Percentiles rank a stretch among this genome's conserved stretches.
These are phyloP conservation scores for Parathielavia hyrcaniae DNA, from an alignment of 495 filamentous ascomycete species.

Conservation along the genomic window DNA sequence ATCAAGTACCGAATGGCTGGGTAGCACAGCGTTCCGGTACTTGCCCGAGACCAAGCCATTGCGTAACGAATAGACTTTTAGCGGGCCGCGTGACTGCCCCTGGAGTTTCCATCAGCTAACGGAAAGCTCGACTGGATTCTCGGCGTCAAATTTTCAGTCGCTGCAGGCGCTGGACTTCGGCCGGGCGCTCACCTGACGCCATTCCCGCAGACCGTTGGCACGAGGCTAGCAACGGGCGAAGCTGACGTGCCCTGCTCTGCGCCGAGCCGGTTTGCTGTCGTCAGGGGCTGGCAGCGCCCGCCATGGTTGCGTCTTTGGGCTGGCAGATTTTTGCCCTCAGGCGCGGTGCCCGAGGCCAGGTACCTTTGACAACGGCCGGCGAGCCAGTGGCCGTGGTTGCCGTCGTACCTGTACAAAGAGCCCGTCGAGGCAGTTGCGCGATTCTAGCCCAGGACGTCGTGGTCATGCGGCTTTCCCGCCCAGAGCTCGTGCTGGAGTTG, in stretches of 20 bases:
- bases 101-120: conserved; percentile 36
- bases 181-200: conserved; percentile 18
- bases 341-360: neutral
- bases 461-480: conserved; percentile 18
- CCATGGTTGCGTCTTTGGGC: conserved; percentile 2
- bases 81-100: conserved; percentile 30
- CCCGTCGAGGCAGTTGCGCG: neutral
- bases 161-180: conserved; percentile 19
- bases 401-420: neutral
- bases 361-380: neutral
- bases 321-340: neutral
- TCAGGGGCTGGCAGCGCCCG: neutral
- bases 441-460: conserved; percentile 3
- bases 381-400: neutral
- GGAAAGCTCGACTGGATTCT: conserved; percentile 21
- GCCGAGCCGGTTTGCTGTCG: neutral
- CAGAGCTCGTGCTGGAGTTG: conserved; percentile 15
- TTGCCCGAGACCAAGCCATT: conserved; percentile 23
- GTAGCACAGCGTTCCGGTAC: conserved; percentile 17
- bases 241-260: neutral
- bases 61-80: conserved; percentile 28
- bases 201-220: neutral
- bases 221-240: no score
- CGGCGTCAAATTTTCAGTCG: conserved; percentile 28
- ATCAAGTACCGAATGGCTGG: conserved; percentile 17